Percentiles rank a stretch among this genome's conserved stretches.
Conservation (phyloP, 1,284 basidiomycete genomes). For the Cryptococcus depauperatus region DNA sequence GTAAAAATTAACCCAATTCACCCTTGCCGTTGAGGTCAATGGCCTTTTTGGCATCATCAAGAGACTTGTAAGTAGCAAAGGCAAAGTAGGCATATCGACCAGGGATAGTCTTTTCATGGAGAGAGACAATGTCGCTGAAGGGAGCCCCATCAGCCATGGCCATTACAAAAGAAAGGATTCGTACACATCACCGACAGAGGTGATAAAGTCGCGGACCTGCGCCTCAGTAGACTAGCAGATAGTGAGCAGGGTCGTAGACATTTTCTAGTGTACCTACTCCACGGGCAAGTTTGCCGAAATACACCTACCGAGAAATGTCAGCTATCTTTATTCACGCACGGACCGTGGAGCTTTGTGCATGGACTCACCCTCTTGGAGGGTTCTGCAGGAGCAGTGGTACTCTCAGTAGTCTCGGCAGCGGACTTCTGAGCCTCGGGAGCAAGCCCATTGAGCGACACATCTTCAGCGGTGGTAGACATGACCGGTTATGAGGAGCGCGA, state of each 20-base stretch:
- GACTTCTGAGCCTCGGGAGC: constrained; percentile 11
- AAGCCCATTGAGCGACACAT: constrained; percentile 7
- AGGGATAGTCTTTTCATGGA: constrained; percentile 33
- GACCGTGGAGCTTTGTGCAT: background rate
- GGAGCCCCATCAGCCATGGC: background rate
- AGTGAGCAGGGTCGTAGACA: background rate
- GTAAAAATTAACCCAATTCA: constrained; percentile 10
- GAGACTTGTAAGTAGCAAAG: constrained; percentile 72
- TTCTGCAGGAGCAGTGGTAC: background rate
- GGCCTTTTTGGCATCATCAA: constrained; percentile 74
- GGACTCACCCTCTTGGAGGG: background rate
- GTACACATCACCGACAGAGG: constrained; percentile 39
- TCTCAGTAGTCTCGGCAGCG: background rate
- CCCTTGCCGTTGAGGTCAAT: constrained; percentile 78
- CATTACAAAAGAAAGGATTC: constrained; percentile 8
- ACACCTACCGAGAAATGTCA: constrained; percentile 27
- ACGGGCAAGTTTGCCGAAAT: constrained; percentile 44
- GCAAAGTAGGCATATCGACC: constrained; percentile 63
- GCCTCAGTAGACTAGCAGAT: constrained; percentile 34
- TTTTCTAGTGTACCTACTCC: constrained; percentile 14
- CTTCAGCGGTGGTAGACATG: constrained; percentile 11
- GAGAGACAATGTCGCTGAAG: constrained; percentile 14
- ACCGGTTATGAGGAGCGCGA: constrained; percentile 1
- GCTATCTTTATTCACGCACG: background rate
- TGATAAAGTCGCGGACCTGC: constrained; percentile 34